A percentile compares a stretch with the other conserved stretches of the same genome.
Evolutionary conservation across 1,139 yeast species (phyloP).

Genomic region (Candida sanyaensis): DNA sequence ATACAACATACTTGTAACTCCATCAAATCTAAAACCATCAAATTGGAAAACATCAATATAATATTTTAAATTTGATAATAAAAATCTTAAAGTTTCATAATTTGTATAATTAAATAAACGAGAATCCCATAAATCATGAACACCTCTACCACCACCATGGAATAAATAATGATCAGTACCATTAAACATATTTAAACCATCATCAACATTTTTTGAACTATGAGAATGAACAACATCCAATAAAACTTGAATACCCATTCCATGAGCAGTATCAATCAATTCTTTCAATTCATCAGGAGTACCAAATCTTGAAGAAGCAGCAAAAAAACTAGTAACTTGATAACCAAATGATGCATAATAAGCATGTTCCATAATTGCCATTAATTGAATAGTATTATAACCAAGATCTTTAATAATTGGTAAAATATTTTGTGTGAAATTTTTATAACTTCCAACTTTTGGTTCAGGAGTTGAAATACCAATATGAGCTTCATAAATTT

Average conservation of each 20-base stretch:
- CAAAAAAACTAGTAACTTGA: constrained; percentile 91
- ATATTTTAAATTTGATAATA: constrained; percentile 84
- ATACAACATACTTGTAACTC: constrained; percentile 93
- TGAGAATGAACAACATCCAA: constrained; percentile 96
- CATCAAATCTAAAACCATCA: constrained; percentile 97
- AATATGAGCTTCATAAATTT: constrained; percentile 93
- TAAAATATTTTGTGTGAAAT: constrained; percentile 75
- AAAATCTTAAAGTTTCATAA: constrained; percentile 86
- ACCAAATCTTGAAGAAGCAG: constrained; percentile 86
- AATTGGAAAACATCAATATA: constrained; percentile 81
- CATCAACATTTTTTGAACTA: constrained; percentile 91
- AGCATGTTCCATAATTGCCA: constrained; percentile 99
- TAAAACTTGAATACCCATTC: constrained; percentile 80
- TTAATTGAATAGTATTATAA: constrained; percentile 88
- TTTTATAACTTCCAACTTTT: constrained; percentile 77
- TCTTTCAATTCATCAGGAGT: constrained; percentile 93
- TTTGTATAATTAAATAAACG: constrained; percentile 87
- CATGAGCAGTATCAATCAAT: constrained; percentile 88
- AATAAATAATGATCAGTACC: constrained; percentile 96
- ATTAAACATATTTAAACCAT: constrained; percentile 90
- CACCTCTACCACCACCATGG: constrained; percentile 84
- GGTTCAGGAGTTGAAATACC: constrained; percentile 95
- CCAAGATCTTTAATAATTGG: constrained; percentile 88
- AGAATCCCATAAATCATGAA: constrained; percentile 94
- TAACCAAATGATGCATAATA: constrained; percentile 97